phyloP scores from a whole-genome alignment of 108 stramenopile genomes.

The Bacterosira constricta region DNA sequence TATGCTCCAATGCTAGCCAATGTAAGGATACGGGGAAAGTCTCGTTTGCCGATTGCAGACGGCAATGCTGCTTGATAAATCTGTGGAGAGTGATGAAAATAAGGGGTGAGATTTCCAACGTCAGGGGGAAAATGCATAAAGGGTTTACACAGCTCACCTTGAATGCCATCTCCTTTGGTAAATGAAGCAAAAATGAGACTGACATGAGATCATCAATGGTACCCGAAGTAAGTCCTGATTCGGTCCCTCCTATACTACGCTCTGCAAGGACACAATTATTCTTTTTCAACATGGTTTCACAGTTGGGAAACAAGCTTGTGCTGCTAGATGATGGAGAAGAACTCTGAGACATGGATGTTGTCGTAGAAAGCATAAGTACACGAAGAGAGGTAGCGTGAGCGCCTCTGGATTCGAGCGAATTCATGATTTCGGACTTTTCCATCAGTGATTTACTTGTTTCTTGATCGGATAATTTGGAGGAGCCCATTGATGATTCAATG shows the following conservation, averaged over 20 bases:
- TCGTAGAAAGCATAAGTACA: slow-evolving; percentile 44
- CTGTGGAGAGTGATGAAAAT: no score
- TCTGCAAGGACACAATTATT: slow-evolving; percentile 54
- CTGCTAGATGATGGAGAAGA: neutral
- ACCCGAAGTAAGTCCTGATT: slow-evolving; percentile 74
- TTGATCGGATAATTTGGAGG: neutral
- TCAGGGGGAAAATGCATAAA: no score
- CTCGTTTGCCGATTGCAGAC: slow-evolving; percentile 76
- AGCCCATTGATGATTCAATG: slow-evolving; percentile 16
- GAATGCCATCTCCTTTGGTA: slow-evolving; percentile 78
- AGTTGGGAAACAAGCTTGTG: neutral
- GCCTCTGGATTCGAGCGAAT: slow-evolving; percentile 59
- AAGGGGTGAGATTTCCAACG: no score
- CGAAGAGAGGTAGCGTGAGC: slow-evolving; percentile 67
- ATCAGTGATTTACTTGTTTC: neutral
- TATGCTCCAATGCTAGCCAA: slow-evolving; percentile 72
- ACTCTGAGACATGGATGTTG: slow-evolving; percentile 35
- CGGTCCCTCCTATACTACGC: slow-evolving; percentile 75
- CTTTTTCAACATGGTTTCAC: slow-evolving; percentile 10
- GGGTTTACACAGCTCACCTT: no score
- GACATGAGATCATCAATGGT: slow-evolving; percentile 73
- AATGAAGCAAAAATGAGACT: slow-evolving; percentile 59
- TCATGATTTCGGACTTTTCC: slow-evolving; percentile 41
- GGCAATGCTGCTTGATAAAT: slow-evolving; percentile 77
- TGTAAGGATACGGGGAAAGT: slow-evolving; percentile 62